These are phyloP conservation scores for Puccinia coronata DNA, from an alignment of 1,284 basidiomycete species.

Conservation along the genomic window DNA sequence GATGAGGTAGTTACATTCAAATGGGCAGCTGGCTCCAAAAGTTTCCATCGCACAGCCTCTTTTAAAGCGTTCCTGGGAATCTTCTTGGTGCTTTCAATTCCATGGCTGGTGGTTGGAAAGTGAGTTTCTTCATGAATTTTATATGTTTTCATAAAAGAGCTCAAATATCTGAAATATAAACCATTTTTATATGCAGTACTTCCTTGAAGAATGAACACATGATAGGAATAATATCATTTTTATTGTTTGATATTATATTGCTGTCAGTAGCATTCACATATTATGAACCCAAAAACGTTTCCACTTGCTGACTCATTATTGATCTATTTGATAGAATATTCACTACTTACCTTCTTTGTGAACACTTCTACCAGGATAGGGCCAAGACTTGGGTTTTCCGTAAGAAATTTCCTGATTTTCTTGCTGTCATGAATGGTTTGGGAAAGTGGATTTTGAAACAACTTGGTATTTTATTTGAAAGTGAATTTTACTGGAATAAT, in stretches of 20 bases:
- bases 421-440: not conserved
- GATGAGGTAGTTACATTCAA: constrained; percentile 23
- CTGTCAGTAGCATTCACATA: not conserved
- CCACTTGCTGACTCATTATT: not conserved
- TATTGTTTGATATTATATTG: constrained; percentile 26
- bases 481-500: constrained; percentile 44
- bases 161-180: too few relatives aligned
- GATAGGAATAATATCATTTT: constrained; percentile 34
- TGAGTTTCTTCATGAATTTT: constrained; percentile 1
- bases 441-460: not conserved
- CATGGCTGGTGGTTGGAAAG: constrained; percentile 48
- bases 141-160: not conserved
- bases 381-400: constrained; percentile 32
- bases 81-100: constrained; percentile 26
- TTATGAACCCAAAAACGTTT: not conserved
- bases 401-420: not conserved
- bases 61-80: constrained; percentile 6
- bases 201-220: constrained; percentile 37
- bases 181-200: not conserved
- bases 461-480: constrained; percentile 1
- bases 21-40: not conserved
- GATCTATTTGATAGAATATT: not conserved
- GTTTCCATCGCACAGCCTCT: not conserved
- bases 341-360: constrained; percentile 29
- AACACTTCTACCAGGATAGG: constrained; percentile 13